These are phyloP conservation scores for Globisporangium camurandrum DNA, from an alignment of 352 stramenopile species.

Conservation along the genomic window DNA sequence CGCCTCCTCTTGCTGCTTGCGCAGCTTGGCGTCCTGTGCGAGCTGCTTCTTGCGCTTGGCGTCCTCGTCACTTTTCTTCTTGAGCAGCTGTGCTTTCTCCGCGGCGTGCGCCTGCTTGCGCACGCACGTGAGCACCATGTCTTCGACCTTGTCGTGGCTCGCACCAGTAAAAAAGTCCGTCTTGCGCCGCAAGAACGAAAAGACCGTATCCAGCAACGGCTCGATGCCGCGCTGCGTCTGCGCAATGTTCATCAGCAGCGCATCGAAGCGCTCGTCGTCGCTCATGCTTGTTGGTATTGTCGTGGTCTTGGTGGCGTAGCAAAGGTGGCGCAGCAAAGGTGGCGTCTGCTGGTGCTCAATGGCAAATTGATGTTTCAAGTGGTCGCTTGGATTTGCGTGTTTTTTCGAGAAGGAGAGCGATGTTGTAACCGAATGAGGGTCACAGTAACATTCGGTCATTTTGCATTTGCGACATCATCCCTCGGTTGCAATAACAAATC, in stretches of 20 bases:
- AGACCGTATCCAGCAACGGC: slow-evolving; percentile 96
- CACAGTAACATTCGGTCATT: too few relatives aligned
- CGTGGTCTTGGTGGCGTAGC: too few relatives aligned
- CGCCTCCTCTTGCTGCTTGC: slow-evolving; percentile 10
- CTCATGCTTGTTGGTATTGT: slow-evolving; percentile 36
- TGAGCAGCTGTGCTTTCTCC: slow-evolving; percentile 70
- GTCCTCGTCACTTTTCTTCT: slow-evolving; percentile 76
- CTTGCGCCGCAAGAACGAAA: slow-evolving; percentile 98
- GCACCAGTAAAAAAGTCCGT: slow-evolving; percentile 98
- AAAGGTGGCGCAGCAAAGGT: too few relatives aligned
- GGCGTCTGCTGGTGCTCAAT: too few relatives aligned
- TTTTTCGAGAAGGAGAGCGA: too few relatives aligned
- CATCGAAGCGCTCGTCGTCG: slow-evolving; percentile 87
- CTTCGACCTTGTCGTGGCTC: slow-evolving; percentile 57
- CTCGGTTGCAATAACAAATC: too few relatives aligned
- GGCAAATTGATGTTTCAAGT: too few relatives aligned
- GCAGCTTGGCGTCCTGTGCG: slow-evolving; percentile 48
- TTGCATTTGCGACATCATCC: too few relatives aligned
- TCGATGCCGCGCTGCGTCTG: slow-evolving; percentile 97
- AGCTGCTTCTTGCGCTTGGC: slow-evolving; percentile 59
- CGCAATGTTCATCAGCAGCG: slow-evolving; percentile 96
- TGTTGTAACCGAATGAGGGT: too few relatives aligned
- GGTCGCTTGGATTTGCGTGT: too few relatives aligned
- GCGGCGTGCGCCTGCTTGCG: slow-evolving; percentile 88
- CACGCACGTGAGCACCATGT: slow-evolving; percentile 85